A percentile compares a stretch with the other conserved stretches of the same genome.
These are phyloP conservation scores for Akanthomyces dipterigenus DNA, from an alignment of 2,329 filamentous ascomycete genomes.

Conservation along the genomic window DNA sequence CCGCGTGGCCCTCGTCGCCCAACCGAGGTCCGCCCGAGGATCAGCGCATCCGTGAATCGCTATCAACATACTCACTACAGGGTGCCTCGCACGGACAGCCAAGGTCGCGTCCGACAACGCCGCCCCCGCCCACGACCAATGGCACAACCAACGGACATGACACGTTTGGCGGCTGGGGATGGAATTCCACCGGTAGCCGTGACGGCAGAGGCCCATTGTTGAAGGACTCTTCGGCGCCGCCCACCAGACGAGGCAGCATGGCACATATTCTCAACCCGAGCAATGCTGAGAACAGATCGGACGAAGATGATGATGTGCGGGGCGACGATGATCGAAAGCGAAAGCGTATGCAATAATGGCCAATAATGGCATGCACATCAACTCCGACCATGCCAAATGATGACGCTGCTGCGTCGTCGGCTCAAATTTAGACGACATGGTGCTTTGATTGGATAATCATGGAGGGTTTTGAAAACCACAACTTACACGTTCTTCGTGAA, in stretches of 20 bases:
- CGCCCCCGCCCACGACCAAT: constrained; percentile 44
- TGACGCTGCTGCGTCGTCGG: no score
- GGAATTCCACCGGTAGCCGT: constrained; percentile 42
- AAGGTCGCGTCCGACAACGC: constrained; percentile 47
- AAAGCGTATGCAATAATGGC: constrained; percentile 51
- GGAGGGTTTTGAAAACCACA: no score
- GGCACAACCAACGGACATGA: constrained; percentile 32
- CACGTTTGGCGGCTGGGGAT: constrained; percentile 50
- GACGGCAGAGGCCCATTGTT: constrained; percentile 45
- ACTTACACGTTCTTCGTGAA: no score
- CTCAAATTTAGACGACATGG: no score
- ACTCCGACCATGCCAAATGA: no score
- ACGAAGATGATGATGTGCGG: constrained; percentile 48
- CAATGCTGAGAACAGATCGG: constrained; percentile 47
- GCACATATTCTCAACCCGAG: constrained; percentile 57
- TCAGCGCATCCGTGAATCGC: constrained; percentile 49
- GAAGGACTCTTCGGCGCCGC: constrained; percentile 49
- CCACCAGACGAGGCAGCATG: constrained; percentile 54
- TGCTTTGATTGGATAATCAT: no score
- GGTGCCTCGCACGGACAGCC: constrained; percentile 34
- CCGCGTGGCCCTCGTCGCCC: constrained; percentile 50
- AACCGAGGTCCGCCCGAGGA: constrained; percentile 44
- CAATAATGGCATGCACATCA: no score
- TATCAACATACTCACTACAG: constrained; percentile 49
- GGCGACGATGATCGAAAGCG: constrained; percentile 56